A percentile compares a stretch with the other conserved stretches of the same genome.
Evolutionary conservation across 176 grass and related monocot species (phyloP).

Genomic region (Aechmea fasciata): DNA sequence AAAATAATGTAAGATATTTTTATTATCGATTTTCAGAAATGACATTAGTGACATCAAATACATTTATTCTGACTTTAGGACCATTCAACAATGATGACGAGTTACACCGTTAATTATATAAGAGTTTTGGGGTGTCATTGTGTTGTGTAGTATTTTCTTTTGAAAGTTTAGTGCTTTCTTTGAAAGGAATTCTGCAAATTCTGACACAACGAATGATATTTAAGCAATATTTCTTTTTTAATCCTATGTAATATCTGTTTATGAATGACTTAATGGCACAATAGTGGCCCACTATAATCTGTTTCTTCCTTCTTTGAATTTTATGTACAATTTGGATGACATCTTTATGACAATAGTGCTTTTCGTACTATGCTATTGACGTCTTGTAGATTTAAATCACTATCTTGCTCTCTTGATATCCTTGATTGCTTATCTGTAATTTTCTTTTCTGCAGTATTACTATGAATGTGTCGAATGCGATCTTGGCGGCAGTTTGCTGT

Average conservation of each 20-base stretch:
- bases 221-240: neutral
- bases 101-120: too few species aligned
- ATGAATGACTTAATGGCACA: neutral
- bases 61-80: too few species aligned
- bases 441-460: conserved; percentile 69
- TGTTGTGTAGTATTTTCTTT: neutral
- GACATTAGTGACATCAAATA: too few species aligned
- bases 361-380: neutral
- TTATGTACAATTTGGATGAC: neutral
- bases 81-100: too few species aligned
- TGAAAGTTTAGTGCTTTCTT: neutral
- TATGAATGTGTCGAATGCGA: conserved; percentile 89
- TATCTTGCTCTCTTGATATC: neutral
- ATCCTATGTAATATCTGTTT: neutral
- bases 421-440: conserved; percentile 12
- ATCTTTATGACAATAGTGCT: neutral
- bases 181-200: neutral
- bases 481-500: conserved; percentile 90
- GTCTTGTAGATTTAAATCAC: neutral
- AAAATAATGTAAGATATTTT: too few species aligned
- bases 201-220: neutral
- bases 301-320: neutral
- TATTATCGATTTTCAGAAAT: too few species aligned
- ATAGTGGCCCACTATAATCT: neutral
- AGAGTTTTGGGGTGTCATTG: neutral